phyloP scores from a whole-genome alignment of 768 basidiomycete genomes.

The Clitopilus passeckerianus region DNA sequence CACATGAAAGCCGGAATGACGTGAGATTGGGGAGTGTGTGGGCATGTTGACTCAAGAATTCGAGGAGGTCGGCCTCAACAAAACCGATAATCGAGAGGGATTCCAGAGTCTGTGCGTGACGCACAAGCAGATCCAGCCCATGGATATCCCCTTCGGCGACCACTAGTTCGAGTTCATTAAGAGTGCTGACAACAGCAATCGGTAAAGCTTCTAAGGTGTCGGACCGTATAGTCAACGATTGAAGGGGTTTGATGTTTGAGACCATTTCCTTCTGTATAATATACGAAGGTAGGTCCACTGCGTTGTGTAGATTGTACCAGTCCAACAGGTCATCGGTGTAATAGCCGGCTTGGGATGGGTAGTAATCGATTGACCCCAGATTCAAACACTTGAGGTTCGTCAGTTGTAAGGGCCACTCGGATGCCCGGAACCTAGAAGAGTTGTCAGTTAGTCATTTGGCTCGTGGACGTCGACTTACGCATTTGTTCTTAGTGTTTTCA shows the following conservation, averaged over 20 bases:
- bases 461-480: conserved; percentile 15
- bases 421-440: conserved; percentile 5
- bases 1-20: conserved; percentile 31
- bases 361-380: background rate
- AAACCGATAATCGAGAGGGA: conserved; percentile 33
- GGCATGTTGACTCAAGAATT: conserved; percentile 22
- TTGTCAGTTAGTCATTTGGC: background rate
- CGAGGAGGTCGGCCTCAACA: conserved; percentile 20
- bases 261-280: background rate
- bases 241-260: conserved; percentile 8
- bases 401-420: conserved; percentile 11
- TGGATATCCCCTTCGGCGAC: conserved; percentile 20
- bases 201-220: conserved; percentile 22
- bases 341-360: background rate
- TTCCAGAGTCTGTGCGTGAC: conserved; percentile 25
- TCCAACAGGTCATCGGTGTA: background rate
- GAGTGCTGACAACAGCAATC: conserved; percentile 21
- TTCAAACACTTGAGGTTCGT: conserved; percentile 4
- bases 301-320: conserved; percentile 2
- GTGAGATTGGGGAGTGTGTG: conserved; percentile 23
- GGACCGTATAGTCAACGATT: conserved; percentile 22
- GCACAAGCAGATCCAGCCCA: conserved; percentile 29
- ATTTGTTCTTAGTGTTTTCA: conserved; percentile 23
- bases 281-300: conserved; percentile 2
- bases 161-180: conserved; percentile 29